A percentile compares a stretch with the other conserved stretches of the same genome.
phyloP scores from a whole-genome alignment of 495 filamentous ascomycete species.

The Extremus antarcticus region DNA sequence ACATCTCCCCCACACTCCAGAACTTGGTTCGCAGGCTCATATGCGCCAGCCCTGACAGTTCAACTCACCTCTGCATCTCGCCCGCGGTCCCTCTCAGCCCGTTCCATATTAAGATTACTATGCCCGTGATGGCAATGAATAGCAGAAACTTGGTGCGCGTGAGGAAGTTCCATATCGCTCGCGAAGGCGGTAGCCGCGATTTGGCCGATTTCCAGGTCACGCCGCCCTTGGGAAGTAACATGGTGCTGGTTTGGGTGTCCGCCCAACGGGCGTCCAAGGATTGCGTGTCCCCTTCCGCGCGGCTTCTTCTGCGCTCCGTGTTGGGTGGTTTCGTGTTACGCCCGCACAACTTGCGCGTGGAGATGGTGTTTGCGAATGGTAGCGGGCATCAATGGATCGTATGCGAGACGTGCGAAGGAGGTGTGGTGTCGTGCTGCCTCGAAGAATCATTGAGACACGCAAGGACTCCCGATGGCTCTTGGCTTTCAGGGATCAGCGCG shows the following conservation, averaged over 20 bases:
- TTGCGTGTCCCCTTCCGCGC: not conserved
- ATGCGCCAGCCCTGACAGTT: constrained; percentile 3
- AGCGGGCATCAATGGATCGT: not conserved
- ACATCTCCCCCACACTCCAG: not conserved
- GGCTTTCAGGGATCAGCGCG: not conserved
- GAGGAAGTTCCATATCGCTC: constrained; percentile 66
- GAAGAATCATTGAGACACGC: too few relatives aligned
- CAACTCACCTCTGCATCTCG: constrained; percentile 79
- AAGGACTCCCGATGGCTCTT: not conserved
- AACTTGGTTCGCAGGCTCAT: not conserved
- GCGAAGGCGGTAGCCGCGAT: constrained; percentile 67
- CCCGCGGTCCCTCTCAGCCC: constrained; percentile 68
- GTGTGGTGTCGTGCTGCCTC: too few relatives aligned
- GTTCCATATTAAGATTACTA: constrained; percentile 82
- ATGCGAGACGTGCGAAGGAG: too few relatives aligned
- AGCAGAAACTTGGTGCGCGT: constrained; percentile 71
- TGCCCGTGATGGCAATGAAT: constrained; percentile 56
- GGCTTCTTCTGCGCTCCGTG: not conserved
- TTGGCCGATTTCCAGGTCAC: constrained; percentile 87
- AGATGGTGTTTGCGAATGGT: not conserved
- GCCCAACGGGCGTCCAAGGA: not conserved
- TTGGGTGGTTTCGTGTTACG: not conserved
- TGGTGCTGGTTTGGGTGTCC: constrained; percentile 22
- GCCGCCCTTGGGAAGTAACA: constrained; percentile 80
- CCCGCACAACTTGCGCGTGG: not conserved